Evolutionary conservation across 768 basidiomycete genomes (phyloP).

Genomic region (Basidioascus undulatus): DNA sequence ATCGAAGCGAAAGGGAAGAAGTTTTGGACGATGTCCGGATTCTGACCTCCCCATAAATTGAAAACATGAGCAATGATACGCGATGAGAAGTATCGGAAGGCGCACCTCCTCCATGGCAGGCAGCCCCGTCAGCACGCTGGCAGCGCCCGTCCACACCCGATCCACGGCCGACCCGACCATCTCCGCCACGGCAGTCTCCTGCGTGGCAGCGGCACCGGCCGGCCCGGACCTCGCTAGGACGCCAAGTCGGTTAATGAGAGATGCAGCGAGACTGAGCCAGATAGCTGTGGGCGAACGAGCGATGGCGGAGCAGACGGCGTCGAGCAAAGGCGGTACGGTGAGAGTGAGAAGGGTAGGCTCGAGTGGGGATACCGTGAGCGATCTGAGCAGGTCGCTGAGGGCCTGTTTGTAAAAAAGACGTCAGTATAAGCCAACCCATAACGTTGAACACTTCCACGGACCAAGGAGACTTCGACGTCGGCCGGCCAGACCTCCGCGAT

Average conservation of each 20-base stretch:
- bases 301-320: constrained; percentile 45
- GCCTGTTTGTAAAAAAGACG: constrained; percentile 24
- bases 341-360: constrained; percentile 59
- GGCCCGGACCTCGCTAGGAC: too few species aligned
- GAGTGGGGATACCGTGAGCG: constrained; percentile 54
- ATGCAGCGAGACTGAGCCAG: constrained; percentile 63
- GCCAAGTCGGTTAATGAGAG: constrained; percentile 58
- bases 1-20: constrained; percentile 40
- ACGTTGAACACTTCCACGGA: constrained; percentile 22
- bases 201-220: too few species aligned
- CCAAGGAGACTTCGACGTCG: constrained; percentile 52
- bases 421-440: neutral
- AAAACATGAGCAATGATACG: neutral
- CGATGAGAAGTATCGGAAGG: constrained; percentile 1
- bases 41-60: constrained; percentile 23
- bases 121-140: too few species aligned
- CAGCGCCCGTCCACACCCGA: too few species aligned
- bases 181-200: too few species aligned
- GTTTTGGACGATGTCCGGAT: constrained; percentile 73
- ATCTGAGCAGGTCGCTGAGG: constrained; percentile 59
- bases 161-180: too few species aligned
- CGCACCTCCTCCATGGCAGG: constrained; percentile 48
- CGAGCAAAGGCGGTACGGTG: constrained; percentile 56
- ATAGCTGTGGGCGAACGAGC: constrained; percentile 49
- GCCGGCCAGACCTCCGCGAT: constrained; percentile 52